phyloP scores from a whole-genome alignment of 2,329 filamentous ascomycete genomes.

The Colletotrichum chrysophilum region DNA sequence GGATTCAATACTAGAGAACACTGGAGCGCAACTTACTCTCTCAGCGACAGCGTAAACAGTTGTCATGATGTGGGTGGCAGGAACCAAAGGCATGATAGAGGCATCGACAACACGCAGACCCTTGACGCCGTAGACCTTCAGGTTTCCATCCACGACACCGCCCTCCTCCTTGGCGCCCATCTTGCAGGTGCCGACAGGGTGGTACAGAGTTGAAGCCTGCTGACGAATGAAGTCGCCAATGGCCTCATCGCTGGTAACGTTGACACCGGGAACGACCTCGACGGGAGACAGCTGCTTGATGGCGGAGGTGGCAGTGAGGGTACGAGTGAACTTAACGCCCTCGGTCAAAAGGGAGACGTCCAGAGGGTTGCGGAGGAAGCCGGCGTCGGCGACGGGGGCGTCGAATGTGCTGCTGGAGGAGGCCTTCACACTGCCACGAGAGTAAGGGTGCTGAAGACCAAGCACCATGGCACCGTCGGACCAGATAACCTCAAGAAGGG shows the following conservation, averaged over 20 bases:
- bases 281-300: not conserved
- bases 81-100: conserved; percentile 33
- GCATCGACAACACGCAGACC: conserved; percentile 33
- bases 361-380: conserved; percentile 40
- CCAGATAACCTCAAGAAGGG: conserved; percentile 37
- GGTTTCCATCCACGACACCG: conserved; percentile 34
- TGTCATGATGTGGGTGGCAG: conserved; percentile 33
- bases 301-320: conserved; percentile 26
- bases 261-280: conserved; percentile 15
- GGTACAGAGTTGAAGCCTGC: conserved; percentile 24
- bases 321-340: conserved; percentile 37
- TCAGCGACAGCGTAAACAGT: conserved; percentile 43
- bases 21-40: conserved; percentile 18
- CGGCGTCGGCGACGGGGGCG: conserved; percentile 42
- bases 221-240: conserved; percentile 13
- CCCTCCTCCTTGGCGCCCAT: conserved; percentile 34
- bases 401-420: conserved; percentile 36
- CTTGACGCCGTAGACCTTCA: conserved; percentile 34
- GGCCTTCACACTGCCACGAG: conserved; percentile 43
- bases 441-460: conserved; percentile 42
- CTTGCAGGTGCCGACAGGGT: conserved; percentile 43
- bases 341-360: conserved; percentile 36
- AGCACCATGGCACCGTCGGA: conserved; percentile 32
- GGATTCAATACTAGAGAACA: not conserved
- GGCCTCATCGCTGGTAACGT: conserved; percentile 7